phyloP scores from a whole-genome alignment of 371 early-diverging fungal genomes.

The Umbelopsis sp. region DNA sequence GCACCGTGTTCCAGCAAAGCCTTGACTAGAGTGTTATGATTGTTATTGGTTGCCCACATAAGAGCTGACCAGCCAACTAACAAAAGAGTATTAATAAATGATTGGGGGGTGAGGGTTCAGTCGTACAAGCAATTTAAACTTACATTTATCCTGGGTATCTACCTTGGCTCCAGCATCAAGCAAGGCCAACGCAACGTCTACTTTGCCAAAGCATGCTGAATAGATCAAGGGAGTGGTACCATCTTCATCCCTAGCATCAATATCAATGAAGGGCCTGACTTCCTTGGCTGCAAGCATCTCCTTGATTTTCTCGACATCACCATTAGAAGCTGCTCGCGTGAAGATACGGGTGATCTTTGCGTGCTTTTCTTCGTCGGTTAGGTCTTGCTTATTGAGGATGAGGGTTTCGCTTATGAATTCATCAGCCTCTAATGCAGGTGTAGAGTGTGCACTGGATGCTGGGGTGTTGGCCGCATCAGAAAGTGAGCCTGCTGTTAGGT shows the following conservation, averaged over 20 bases:
- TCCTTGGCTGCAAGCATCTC: constrained; percentile 57
- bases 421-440: constrained; percentile 21
- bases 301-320: constrained; percentile 91
- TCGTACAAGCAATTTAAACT: constrained; percentile 29
- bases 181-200: constrained; percentile 66
- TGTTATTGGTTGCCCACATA: constrained; percentile 93
- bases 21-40: constrained; percentile 72
- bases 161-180: constrained; percentile 76
- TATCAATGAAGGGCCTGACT: constrained; percentile 66
- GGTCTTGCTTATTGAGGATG: constrained; percentile 19
- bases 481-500: constrained; percentile 28
- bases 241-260: constrained; percentile 82
- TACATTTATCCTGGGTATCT: constrained; percentile 78
- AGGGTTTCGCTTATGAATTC: constrained; percentile 17
- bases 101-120: neutral
- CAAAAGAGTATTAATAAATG: neutral
- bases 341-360: constrained; percentile 52
- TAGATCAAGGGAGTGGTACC: constrained; percentile 85
- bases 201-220: constrained; percentile 87
- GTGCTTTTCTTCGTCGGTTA: constrained; percentile 50
- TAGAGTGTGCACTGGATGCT: constrained; percentile 20
- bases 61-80: constrained; percentile 92
- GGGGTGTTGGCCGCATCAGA: constrained; percentile 23
- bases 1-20: constrained; percentile 81
- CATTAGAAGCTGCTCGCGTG: constrained; percentile 74